A percentile compares a stretch with the other conserved stretches of the same genome.
phyloP scores from a whole-genome alignment of 257 asterid genomes.

The Mitragyna speciosa region DNA sequence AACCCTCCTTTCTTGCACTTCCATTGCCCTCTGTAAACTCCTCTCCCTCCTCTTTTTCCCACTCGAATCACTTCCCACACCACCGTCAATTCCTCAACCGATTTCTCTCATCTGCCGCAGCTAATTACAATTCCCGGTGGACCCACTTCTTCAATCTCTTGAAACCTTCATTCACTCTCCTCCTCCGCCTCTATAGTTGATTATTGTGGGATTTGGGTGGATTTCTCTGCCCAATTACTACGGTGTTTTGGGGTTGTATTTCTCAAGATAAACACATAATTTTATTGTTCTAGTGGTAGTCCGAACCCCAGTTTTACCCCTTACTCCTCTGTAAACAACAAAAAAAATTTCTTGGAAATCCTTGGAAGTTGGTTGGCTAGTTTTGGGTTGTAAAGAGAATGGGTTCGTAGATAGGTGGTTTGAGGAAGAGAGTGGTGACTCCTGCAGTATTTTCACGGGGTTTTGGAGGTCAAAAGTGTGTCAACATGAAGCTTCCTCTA shows the following conservation, averaged over 20 bases:
- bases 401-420: too few species aligned
- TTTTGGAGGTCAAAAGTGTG: too few species aligned
- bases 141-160: constrained; percentile 66
- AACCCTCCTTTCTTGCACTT: constrained; percentile 69
- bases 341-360: too few species aligned
- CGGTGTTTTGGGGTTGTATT: constrained; percentile 75
- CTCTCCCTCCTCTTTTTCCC: constrained; percentile 46
- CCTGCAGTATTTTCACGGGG: too few species aligned
- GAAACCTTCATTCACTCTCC: constrained; percentile 67
- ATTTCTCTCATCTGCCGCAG: constrained; percentile 42
- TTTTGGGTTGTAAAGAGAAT: too few species aligned
- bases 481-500: too few species aligned
- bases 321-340: too few species aligned
- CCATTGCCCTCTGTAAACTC: constrained; percentile 54
- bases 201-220: constrained; percentile 85
- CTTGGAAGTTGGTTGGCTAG: too few species aligned
- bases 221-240: constrained; percentile 86
- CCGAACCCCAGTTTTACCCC: too few species aligned
- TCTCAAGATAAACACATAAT: too few species aligned
- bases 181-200: constrained; percentile 72
- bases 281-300: too few species aligned
- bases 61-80: constrained; percentile 30
- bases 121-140: constrained; percentile 70
- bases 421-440: too few species aligned
- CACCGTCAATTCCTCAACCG: constrained; percentile 32